Evolutionary conservation across 768 basidiomycete species (phyloP).

Genomic region (Holtermanniella nyarrowii): DNA sequence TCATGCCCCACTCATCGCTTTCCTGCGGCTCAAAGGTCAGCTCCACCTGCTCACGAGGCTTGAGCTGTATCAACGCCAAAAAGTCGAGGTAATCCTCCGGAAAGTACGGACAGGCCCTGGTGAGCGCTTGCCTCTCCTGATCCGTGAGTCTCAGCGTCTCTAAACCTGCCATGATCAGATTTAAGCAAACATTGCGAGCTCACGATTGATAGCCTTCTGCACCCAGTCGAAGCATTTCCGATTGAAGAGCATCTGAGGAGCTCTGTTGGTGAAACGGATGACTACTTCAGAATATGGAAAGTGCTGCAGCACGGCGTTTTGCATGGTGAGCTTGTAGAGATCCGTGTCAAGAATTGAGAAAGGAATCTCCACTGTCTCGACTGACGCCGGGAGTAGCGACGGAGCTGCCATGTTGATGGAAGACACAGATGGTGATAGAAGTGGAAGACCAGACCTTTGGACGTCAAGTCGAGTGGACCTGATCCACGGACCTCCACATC

Average conservation of each 20-base stretch:
- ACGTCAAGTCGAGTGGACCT: too few relatives aligned
- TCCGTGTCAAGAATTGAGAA: conserved; percentile 81
- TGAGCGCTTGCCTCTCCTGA: conserved; percentile 60
- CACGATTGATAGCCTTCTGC: conserved; percentile 51
- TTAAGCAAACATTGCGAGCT: conserved; percentile 20
- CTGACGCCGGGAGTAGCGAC: conserved; percentile 4
- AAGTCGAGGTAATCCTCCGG: conserved; percentile 62
- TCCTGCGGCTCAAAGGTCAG: conserved; percentile 55
- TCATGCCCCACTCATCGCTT: conserved; percentile 50
- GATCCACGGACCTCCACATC: too few relatives aligned
- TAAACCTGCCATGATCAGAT: conserved; percentile 50
- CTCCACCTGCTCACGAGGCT: conserved; percentile 51
- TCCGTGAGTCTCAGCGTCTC: conserved; percentile 51
- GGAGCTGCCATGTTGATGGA: background rate
- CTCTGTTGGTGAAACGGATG: conserved; percentile 75
- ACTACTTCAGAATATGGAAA: conserved; percentile 62
- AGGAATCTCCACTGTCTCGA: conserved; percentile 27
- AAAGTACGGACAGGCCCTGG: conserved; percentile 62
- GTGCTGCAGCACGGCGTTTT: conserved; percentile 71
- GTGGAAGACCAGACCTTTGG: too few relatives aligned
- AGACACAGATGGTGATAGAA: too few relatives aligned
- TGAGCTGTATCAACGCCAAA: conserved; percentile 44
- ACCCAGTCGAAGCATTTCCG: conserved; percentile 55
- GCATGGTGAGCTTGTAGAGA: conserved; percentile 96
- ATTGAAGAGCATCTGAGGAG: conserved; percentile 56